Evolutionary conservation across 208 protist species (phyloP).

Genomic region (Leptomonas seymouri): DNA sequence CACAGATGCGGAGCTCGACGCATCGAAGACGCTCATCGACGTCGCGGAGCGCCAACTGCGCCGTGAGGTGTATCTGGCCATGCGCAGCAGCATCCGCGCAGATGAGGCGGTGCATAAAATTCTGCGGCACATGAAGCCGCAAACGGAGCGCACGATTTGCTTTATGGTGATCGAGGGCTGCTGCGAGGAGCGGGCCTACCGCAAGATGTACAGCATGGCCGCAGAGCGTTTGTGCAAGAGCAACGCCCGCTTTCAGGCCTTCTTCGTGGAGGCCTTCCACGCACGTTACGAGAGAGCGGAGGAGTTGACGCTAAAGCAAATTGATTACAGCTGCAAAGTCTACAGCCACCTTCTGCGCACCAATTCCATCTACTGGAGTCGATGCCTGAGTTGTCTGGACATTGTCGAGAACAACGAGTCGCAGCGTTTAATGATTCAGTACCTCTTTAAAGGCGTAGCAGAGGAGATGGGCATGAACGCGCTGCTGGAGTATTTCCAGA

Average conservation of each 20-base stretch:
- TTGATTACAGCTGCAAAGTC: constrained; percentile 98
- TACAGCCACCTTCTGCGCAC: constrained; percentile 97
- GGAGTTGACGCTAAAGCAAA: constrained; percentile 96
- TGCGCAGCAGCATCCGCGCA: constrained; percentile 97
- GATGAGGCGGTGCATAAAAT: constrained; percentile 99
- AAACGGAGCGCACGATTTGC: constrained; percentile 82
- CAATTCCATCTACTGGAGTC: constrained; percentile 95
- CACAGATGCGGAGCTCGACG: constrained; percentile 18
- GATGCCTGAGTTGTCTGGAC: constrained; percentile 67
- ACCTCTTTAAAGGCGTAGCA: constrained; percentile 61
- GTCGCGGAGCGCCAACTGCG: constrained; percentile 91
- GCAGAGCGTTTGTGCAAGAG: constrained; percentile 97
- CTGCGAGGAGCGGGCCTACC: constrained; percentile 96
- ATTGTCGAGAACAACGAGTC: constrained; percentile 76
- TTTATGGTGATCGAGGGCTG: constrained; percentile 99
- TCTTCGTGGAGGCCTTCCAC: constrained; percentile 88
- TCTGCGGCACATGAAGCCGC: constrained; percentile 78
- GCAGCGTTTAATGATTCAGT: constrained; percentile 82
- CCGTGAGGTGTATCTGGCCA: constrained; percentile 97
- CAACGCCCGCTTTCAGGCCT: constrained; percentile 83
- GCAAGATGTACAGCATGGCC: constrained; percentile 96
- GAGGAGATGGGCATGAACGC: constrained; percentile 70
- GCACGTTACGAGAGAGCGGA: constrained; percentile 94
- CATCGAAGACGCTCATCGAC: constrained; percentile 42
- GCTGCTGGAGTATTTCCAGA: constrained; percentile 43